phyloP scores from a whole-genome alignment of 2,329 filamentous ascomycete genomes.

The Claviceps africana region DNA sequence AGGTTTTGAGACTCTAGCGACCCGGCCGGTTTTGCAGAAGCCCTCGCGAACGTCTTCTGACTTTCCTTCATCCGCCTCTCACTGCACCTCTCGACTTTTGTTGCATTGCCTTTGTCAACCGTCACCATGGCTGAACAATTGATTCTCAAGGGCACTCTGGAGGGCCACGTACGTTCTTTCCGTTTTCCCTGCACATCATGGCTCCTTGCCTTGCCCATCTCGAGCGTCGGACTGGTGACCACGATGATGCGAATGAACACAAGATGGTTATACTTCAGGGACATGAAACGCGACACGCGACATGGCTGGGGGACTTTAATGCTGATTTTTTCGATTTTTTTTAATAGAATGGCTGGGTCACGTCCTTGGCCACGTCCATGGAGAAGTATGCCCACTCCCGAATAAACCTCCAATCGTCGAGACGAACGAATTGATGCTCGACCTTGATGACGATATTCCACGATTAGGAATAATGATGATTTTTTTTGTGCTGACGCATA shows the following conservation, averaged over 20 bases:
- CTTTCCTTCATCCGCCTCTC: constrained; percentile 21
- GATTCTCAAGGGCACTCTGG: constrained; percentile 91
- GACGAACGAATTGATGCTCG: constrained; percentile 1
- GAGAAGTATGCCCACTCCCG: constrained; percentile 64
- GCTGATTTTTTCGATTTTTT: constrained; percentile 14
- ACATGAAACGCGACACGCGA: background rate
- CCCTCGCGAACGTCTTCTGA: constrained; percentile 13
- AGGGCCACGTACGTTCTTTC: constrained; percentile 67
- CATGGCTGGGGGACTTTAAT: background rate
- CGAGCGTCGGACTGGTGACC: constrained; percentile 1
- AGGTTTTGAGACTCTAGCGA: constrained; percentile 8
- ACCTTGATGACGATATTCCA: background rate
- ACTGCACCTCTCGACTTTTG: constrained; percentile 15
- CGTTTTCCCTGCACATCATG: constrained; percentile 7
- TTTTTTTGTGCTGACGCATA: constrained; percentile 8
- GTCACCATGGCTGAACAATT: constrained; percentile 76
- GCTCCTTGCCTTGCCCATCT: constrained; percentile 5
- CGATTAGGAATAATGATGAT: background rate
- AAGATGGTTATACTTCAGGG: background rate
- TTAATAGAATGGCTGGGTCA: constrained; percentile 84
- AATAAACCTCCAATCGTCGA: background rate
- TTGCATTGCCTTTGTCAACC: constrained; percentile 29
- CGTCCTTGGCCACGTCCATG: constrained; percentile 92
- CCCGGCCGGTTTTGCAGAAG: constrained; percentile 13
- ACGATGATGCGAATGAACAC: background rate